Evolutionary conservation across 2,329 filamentous ascomycete species (phyloP), one percentile per base, ranked within the genome.

Genomic region (Elsinoe necatrix): DNA sequence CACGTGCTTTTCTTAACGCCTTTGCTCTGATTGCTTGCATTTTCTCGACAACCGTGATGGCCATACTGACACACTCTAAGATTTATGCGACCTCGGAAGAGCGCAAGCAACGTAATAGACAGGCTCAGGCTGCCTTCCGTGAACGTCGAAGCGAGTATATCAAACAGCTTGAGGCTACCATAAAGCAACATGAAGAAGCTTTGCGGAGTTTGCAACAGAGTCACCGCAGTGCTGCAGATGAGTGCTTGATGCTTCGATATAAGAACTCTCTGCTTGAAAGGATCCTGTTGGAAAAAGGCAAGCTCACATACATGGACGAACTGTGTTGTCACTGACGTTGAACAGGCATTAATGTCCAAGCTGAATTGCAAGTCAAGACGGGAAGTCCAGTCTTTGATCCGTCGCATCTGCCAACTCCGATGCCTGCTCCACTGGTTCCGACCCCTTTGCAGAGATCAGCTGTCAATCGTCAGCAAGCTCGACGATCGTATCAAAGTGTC

Each of bases 61-160:
- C 66, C 66, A 61, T 65, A 67, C 71, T 73, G 70, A 73, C 71
- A 58, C 67, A 69, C 60, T 55, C 48, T 34, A 71, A 96, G 92
- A 96, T 96, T 62, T 98, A 98, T 79, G 93, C 93, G 56, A 98
- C 93, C 34, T 97, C 93, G 9, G 93, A 98, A 73, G 93, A 98
- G 74, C 85, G 93, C 67, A 97, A 98, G 77, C 93, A 97, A 75
- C 84, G 93, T 63, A 98, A 98, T 70, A 80, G 93, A 65, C 93
- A 97, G 76, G 93, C 93, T 48, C 93, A 98, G 74, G 93, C 93
- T 56, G 93, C 93, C 58, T 98, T 98, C 68, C 86, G 93, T 64
- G 93, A 98, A 75, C 86, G 93, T 63, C 85, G 93, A 58, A 97
- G 92, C 56, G 93, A 98, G 77, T 98, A 98, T 72, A 98, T 98